Evolutionary conservation across 768 basidiomycete species (phyloP).

Genomic region (Gymnopilus junonius): DNA sequence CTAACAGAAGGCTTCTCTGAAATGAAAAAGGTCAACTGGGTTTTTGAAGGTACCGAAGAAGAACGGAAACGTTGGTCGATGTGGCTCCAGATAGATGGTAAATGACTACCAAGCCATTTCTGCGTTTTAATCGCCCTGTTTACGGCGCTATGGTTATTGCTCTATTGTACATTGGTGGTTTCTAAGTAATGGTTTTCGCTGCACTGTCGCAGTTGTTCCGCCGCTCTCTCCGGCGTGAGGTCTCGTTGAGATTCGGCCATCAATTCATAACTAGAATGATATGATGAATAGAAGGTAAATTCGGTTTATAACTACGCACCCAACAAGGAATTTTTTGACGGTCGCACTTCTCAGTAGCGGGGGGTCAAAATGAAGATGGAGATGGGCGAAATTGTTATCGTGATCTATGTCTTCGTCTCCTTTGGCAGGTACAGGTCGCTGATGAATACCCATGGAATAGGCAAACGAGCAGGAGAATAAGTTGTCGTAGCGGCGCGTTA

Average conservation of each 20-base stretch:
- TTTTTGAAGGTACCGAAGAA: conserved; percentile 76
- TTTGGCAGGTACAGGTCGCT: conserved; percentile 63
- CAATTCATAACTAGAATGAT: conserved; percentile 70
- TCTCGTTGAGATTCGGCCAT: conserved; percentile 93
- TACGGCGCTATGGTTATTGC: background rate
- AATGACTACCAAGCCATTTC: conserved; percentile 36
- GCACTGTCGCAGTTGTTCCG: conserved; percentile 57
- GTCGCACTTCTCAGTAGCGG: conserved; percentile 82
- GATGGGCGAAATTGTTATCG: conserved; percentile 65
- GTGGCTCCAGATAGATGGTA: conserved; percentile 85
- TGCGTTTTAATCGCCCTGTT: background rate
- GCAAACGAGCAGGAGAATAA: conserved; percentile 87
- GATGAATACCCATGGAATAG: conserved; percentile 95
- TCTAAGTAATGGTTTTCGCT: conserved; percentile 65
- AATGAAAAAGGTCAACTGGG: conserved; percentile 78
- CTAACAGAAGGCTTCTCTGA: conserved; percentile 77
- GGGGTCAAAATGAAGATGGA: conserved; percentile 88
- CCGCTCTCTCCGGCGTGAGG: conserved; percentile 88
- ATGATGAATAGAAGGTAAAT: background rate
- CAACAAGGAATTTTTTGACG: conserved; percentile 89
- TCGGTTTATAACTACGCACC: conserved; percentile 50
- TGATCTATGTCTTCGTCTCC: conserved; percentile 36
- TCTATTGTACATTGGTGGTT: background rate
- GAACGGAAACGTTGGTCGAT: conserved; percentile 76
- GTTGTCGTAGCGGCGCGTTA: conserved; percentile 77